Evolutionary conservation across 148 eudicot species (phyloP), one percentile per base, ranked within the genome.

Genomic region (Linanthus parryae): DNA sequence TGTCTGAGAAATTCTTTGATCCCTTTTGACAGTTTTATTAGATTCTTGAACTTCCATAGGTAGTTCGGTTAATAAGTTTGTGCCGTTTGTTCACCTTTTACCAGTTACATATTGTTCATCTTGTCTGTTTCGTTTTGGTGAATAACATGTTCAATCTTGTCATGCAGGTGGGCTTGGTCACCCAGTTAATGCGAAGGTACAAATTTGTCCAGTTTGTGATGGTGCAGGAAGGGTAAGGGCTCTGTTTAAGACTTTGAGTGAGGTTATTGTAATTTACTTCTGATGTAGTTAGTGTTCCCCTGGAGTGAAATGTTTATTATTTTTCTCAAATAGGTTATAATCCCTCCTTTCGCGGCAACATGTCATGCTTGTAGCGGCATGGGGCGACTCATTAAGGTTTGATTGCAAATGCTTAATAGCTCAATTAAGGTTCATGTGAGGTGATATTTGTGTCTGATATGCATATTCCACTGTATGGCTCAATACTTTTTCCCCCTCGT

Each of bases 141-240:
- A n/a, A n/a, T n/a, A n/a, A n/a, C n/a, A n/a, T n/a, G n/a, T n/a
- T n/a, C n/a, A n/a, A n/a, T 72, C 51, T 48, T 64, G 57, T 64
- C 52, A 47, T 63, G 46, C 72, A 91, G 98, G 73, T 81, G 94
- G 95, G 18, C 80, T 48, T 59, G 98, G 98, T 54, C 68, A 91
- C 69, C 85, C 94, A 24, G 60, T 67, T 44, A 76, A 84, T 52
- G 89, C 90, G 33, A 79, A 73, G 80, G 68, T 85, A 65, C 74
- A 61, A 68, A 48, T 29, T 53, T 91, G 98, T 72, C 74, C 94
- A 23, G 71, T 77, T 43, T 91, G 98, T 78, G 59, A 69, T 58
- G 97, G 97, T 58, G 0, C 60, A 58, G 97, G 97, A 30, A 83
- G 62, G 65, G 98, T 87, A 73, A 66, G 88, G 72, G 39, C 36